Evolutionary conservation across 139 green algal genomes (phyloP).

Genomic region (Picochlorum sp.): DNA sequence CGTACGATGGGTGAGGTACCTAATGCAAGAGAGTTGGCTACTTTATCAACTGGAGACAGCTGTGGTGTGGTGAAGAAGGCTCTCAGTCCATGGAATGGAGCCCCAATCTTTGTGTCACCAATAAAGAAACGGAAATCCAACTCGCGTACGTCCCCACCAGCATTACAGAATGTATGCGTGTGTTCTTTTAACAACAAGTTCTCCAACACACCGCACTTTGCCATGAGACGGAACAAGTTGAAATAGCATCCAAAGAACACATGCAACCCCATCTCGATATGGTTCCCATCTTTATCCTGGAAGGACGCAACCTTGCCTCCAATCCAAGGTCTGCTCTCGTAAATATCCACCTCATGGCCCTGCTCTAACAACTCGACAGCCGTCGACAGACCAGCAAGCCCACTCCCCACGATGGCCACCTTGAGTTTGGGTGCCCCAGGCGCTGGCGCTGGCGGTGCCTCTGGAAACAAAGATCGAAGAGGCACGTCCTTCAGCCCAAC

Average conservation of each 20-base stretch:
- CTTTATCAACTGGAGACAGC: slow-evolving; percentile 74
- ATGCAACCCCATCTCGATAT: slow-evolving; percentile 96
- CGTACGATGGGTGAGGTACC: slow-evolving; percentile 84
- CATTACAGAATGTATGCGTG: slow-evolving; percentile 95
- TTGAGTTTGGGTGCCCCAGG: slow-evolving; percentile 71
- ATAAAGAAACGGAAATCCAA: slow-evolving; percentile 88
- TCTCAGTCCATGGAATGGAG: slow-evolving; percentile 82
- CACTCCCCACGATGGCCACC: slow-evolving; percentile 78
- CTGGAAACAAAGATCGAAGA: slow-evolving; percentile 71
- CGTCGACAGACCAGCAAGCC: slow-evolving; percentile 84
- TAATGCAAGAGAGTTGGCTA: slow-evolving; percentile 77
- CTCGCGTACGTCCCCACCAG: slow-evolving; percentile 75
- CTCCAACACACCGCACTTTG: slow-evolving; percentile 86
- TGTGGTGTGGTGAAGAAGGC: slow-evolving; percentile 95
- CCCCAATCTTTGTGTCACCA: slow-evolving; percentile 76
- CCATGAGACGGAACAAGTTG: slow-evolving; percentile 94
- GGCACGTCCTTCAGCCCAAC: slow-evolving; percentile 78
- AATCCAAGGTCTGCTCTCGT: slow-evolving; percentile 77
- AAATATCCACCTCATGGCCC: slow-evolving; percentile 88
- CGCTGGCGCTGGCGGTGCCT: slow-evolving; percentile 44
- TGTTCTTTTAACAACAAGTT: slow-evolving; percentile 95
- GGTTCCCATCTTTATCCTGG: slow-evolving; percentile 89
- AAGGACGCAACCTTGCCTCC: slow-evolving; percentile 95
- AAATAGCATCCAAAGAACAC: slow-evolving; percentile 95
- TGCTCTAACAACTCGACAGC: slow-evolving; percentile 93